Conservation (phyloP, 495 filamentous ascomycete species). For the Penicillium subrubescens region DNA sequence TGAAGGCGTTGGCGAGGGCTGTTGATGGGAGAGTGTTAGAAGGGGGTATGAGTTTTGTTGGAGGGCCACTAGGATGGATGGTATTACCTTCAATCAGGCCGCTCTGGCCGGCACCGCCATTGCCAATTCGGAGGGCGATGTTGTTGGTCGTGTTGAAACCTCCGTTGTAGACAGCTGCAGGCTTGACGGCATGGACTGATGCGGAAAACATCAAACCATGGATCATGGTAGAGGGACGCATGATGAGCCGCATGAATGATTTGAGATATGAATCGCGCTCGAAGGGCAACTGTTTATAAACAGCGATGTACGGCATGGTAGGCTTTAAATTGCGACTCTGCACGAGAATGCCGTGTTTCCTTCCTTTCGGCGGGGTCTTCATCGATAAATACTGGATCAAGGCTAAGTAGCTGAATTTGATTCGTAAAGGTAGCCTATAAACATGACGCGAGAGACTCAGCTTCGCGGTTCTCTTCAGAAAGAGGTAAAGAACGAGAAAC, state of each 20-base stretch:
- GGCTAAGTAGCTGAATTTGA: not conserved
- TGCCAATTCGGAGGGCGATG: conserved; percentile 37
- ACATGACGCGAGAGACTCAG: not conserved
- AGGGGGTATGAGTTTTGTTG: not conserved
- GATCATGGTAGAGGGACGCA: conserved; percentile 2
- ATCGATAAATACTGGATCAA: not conserved
- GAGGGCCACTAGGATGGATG: not conserved
- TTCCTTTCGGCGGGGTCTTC: not conserved
- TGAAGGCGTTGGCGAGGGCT: conserved; percentile 43
- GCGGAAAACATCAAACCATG: not conserved
- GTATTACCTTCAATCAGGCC: conserved; percentile 35
- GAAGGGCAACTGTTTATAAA: not conserved
- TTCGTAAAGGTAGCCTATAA: not conserved
- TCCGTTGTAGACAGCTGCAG: conserved; percentile 29
- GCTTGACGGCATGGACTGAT: conserved; percentile 14
- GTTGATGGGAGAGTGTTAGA: not conserved
- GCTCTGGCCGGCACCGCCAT: conserved; percentile 43
- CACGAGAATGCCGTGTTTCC: not conserved
- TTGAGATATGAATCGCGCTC: not conserved
- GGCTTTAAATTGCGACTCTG: not conserved
- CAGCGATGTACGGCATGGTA: not conserved
- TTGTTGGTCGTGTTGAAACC: conserved; percentile 19
- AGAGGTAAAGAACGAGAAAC: not conserved
- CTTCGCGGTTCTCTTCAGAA: not conserved
- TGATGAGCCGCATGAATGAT: not conserved